Conservation (phyloP, 2,329 filamentous ascomycete genomes). For the Xylaria digitata region DNA sequence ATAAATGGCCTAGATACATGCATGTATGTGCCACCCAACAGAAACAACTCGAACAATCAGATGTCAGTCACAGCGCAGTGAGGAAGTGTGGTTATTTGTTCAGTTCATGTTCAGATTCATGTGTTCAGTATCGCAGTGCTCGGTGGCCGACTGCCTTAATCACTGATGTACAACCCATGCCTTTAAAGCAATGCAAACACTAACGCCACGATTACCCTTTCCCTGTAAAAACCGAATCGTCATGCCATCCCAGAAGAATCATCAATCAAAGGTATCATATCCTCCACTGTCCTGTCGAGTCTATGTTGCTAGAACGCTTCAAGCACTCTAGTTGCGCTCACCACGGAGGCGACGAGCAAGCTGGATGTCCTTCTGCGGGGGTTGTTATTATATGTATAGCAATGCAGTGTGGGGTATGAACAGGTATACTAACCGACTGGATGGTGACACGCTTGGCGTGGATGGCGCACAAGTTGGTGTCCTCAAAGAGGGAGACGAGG, state of each 20-base stretch:
- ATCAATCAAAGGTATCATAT: conserved; percentile 49
- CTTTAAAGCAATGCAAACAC: conserved; percentile 54
- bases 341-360: conserved; percentile 94
- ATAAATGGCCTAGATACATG: too few relatives aligned
- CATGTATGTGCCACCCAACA: too few relatives aligned
- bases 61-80: neutral
- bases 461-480: conserved; percentile 98
- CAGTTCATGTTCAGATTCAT: conserved; percentile 50
- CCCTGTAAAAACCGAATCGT: conserved; percentile 55
- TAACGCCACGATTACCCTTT: conserved; percentile 57
- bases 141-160: conserved; percentile 44
- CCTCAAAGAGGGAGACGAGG: conserved; percentile 97
- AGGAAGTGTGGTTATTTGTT: conserved; percentile 42
- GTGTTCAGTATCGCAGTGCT: conserved; percentile 51
- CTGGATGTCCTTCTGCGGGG: conserved; percentile 86
- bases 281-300: conserved; percentile 45
- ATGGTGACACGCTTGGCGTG: conserved; percentile 99
- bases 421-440: conserved; percentile 68
- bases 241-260: conserved; percentile 56
- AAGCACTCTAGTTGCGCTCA: conserved; percentile 78
- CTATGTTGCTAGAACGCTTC: conserved; percentile 41
- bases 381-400: conserved; percentile 51
- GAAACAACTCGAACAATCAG: too few relatives aligned
- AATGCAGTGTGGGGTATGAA: neutral
- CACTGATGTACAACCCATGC: conserved; percentile 58